Conservation (phyloP, 371 early-diverging fungal genomes). For the Mortierella sp. region DNA sequence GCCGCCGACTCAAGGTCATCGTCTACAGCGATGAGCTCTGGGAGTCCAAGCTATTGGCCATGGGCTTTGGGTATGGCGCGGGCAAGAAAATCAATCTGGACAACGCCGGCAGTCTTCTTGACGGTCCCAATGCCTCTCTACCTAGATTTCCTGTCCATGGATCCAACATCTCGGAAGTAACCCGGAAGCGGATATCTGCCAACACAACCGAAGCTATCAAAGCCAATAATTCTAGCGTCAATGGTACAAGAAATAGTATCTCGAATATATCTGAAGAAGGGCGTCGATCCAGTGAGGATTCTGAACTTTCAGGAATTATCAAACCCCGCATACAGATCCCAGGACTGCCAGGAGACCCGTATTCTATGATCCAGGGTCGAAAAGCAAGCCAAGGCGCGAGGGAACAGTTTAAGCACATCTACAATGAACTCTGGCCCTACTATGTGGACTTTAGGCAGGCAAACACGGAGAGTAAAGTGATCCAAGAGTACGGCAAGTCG, state of each 20-base stretch:
- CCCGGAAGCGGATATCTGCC: slow-evolving; percentile 43
- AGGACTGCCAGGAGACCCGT: slow-evolving; percentile 70
- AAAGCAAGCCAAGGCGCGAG: slow-evolving; percentile 70
- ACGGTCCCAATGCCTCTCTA: slow-evolving; percentile 31
- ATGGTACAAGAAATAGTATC: slow-evolving; percentile 20
- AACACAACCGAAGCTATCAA: slow-evolving; percentile 33
- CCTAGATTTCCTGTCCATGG: slow-evolving; percentile 48
- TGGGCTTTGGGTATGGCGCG: slow-evolving; percentile 48
- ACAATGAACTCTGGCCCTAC: slow-evolving; percentile 74
- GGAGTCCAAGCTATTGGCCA: slow-evolving; percentile 62
- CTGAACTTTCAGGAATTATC: slow-evolving; percentile 30
- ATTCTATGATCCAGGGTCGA: slow-evolving; percentile 63
- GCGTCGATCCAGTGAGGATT: slow-evolving; percentile 59
- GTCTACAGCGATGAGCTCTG: slow-evolving; percentile 76
- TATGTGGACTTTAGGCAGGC: slow-evolving; percentile 77
- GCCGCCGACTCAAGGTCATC: slow-evolving; percentile 74
- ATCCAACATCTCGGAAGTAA: slow-evolving; percentile 35
- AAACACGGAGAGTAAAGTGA: slow-evolving; percentile 76
- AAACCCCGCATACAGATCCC: slow-evolving; percentile 66
- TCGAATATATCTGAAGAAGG: slow-evolving; percentile 43
- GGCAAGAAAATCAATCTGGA: background rate
- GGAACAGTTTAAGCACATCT: slow-evolving; percentile 77
- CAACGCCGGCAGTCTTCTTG: slow-evolving; percentile 18
- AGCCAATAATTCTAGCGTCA: background rate
- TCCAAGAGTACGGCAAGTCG: slow-evolving; percentile 75